Evolutionary conservation across 2,329 filamentous ascomycete genomes (phyloP).

Genomic region (Pochonia chlamydosporia): DNA sequence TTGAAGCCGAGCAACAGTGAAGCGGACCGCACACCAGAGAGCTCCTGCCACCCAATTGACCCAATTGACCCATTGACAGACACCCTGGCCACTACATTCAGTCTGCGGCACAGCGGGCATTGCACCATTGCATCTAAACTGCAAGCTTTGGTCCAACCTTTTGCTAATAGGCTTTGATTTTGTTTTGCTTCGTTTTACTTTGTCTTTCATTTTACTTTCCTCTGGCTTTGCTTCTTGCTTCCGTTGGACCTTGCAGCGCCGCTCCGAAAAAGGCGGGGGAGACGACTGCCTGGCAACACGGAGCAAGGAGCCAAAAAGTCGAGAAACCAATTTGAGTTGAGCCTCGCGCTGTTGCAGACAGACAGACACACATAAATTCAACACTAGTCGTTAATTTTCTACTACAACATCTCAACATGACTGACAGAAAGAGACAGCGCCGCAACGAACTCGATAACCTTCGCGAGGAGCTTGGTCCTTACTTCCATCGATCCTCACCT

Average conservation of each 20-base stretch:
- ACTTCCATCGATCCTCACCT: constrained; percentile 21
- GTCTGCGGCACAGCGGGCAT: no score
- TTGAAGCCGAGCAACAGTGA: neutral
- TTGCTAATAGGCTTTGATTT: neutral
- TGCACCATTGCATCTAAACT: neutral
- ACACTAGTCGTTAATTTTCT: no score
- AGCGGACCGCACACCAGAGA: neutral
- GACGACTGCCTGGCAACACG: neutral
- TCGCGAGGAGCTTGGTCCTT: constrained; percentile 27
- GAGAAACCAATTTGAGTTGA: no score
- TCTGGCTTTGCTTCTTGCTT: neutral
- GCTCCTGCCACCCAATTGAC: neutral
- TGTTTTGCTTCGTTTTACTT: no score
- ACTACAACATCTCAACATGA: no score
- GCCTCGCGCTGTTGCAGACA: no score
- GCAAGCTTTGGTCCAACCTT: neutral
- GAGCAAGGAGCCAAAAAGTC: no score
- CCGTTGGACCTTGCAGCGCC: neutral
- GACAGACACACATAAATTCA: no score
- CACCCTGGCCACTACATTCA: no score
- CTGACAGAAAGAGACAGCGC: constrained; percentile 27
- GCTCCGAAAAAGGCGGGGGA: neutral
- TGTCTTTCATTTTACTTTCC: neutral
- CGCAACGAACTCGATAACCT: constrained; percentile 28
- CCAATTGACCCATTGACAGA: neutral